Evolutionary conservation across 2,329 filamentous ascomycete species (phyloP), one percentile per base, ranked within the genome.

Genomic region (Fusarium sp.): DNA sequence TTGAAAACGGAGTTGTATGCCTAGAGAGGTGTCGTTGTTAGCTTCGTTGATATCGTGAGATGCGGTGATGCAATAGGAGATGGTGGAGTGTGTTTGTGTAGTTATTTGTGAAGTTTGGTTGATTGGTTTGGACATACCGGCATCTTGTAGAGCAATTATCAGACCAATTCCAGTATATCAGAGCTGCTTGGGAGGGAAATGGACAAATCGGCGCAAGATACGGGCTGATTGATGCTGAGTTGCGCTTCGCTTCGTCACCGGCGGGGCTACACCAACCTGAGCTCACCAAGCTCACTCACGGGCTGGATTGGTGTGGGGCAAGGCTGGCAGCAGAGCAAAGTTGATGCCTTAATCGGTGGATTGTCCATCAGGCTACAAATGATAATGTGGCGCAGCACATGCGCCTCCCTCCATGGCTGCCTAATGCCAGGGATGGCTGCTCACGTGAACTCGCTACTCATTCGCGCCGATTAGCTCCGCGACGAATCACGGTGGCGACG

Each of bases 1-100:
- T 92, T 92, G 91, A 98, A 98, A 89, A 98, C 93, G 83, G 94
- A 97, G 89, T 98, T 97, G 89, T 98, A 98, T 85, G 96, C 96
- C 94, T 97, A 74, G 67, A 72, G 28, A 57, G 65, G 66, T 35
- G 32, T 35, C 56, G 72, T 63, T 65, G 69, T 83, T 75, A 79
- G 79, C 66, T 63, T 54, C 54, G 39, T 50, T 47, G 67, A 38
- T 65, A 60, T 69, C 60, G 68, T 67, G 60, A 62, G 65, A 71
- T 67, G 48, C 44, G 58, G 70, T 67, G 63, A 51, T 59, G 56
- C 68, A 55, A 58, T 45, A 62, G 69, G 68, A 63, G 65, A 26
- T 41, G 54, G 18, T 35, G 51, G 36, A 48, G 51, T 10, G 45
- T 54, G 57, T 55, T 38, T 30, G 12, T 48, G 30, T 30, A n/a